These are phyloP conservation scores for Chalciporus sp. DNA, from an alignment of 1,284 basidiomycete species.

Conservation along the genomic window DNA sequence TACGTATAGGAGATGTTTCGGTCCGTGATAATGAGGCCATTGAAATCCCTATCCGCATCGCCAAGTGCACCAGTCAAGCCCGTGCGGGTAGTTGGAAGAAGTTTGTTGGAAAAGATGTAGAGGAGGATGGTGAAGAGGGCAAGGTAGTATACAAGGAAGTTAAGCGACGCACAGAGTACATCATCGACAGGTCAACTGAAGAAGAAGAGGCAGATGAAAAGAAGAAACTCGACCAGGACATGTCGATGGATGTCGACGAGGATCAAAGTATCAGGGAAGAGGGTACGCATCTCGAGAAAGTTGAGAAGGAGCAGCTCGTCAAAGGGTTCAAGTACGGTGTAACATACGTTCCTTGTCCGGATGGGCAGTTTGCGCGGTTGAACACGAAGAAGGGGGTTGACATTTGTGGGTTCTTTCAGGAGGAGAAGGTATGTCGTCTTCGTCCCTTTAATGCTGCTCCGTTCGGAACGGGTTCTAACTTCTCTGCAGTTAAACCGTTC, in stretches of 20 bases:
- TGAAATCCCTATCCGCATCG: constrained; percentile 74
- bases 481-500: constrained; percentile 73
- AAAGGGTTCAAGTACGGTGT: constrained; percentile 93
- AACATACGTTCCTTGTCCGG: constrained; percentile 84
- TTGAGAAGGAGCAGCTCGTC: constrained; percentile 76
- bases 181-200: constrained; percentile 43
- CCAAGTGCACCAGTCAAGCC: constrained; percentile 80
- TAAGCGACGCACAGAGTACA: constrained; percentile 60
- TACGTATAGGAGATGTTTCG: constrained; percentile 78
- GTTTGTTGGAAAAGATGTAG: constrained; percentile 49
- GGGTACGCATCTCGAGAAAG: constrained; percentile 44
- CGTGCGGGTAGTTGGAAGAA: constrained; percentile 84
- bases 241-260: constrained; percentile 32
- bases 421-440: constrained; percentile 53
- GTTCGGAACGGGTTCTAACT: constrained; percentile 1
- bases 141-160: constrained; percentile 53
- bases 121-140: constrained; percentile 33
- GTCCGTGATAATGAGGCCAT: constrained; percentile 69
- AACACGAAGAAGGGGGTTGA: constrained; percentile 83
- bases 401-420: constrained; percentile 81
- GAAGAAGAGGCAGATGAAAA: constrained; percentile 36
- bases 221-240: constrained; percentile 11
- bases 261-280: constrained; percentile 36
- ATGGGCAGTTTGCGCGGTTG: constrained; percentile 74
- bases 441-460: neutral